A percentile compares a stretch with the other conserved stretches of the same genome.
Evolutionary conservation across 2,329 filamentous ascomycete species (phyloP).

Genomic region (Colletotrichum zoysiae): DNA sequence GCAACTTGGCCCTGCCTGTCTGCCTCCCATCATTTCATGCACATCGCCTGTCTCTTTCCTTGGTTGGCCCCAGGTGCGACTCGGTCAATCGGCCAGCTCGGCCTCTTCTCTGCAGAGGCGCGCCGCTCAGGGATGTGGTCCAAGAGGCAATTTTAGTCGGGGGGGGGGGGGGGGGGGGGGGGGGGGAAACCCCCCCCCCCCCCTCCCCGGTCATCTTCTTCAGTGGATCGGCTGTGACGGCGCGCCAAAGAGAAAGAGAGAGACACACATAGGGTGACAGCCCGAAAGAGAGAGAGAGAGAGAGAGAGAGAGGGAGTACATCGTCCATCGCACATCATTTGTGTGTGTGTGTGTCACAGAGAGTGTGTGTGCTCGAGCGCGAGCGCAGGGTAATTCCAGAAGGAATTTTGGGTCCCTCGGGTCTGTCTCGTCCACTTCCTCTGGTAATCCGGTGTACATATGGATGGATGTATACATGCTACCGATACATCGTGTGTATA

Average conservation of each 20-base stretch:
- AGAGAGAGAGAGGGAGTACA: not conserved
- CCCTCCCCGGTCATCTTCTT: constrained; percentile 36
- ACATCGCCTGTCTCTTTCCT: constrained; percentile 38
- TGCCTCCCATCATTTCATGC: constrained; percentile 28
- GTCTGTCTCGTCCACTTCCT: constrained; percentile 25
- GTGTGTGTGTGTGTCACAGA: not conserved
- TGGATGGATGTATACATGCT: no score
- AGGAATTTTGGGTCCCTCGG: constrained; percentile 36
- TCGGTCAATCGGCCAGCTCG: constrained; percentile 39
- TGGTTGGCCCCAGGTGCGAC: constrained; percentile 27
- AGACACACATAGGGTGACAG: not conserved
- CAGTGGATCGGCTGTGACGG: constrained; percentile 41
- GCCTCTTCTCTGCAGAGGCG: constrained; percentile 28
- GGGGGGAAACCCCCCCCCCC: not conserved
- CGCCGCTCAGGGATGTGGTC: constrained; percentile 38
- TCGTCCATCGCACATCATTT: no score
- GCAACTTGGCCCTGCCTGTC: not conserved
- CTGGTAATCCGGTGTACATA: not conserved
- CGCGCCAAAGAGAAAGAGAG: constrained; percentile 14
- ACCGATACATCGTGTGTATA: no score
- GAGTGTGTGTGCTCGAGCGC: constrained; percentile 1
- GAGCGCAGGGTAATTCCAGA: constrained; percentile 39
- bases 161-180: constrained; percentile 1
- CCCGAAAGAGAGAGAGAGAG: not conserved
- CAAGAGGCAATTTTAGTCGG: constrained; percentile 42